phyloP scores from a whole-genome alignment of 345 rosid genomes.

The Erodium maritimum region DNA sequence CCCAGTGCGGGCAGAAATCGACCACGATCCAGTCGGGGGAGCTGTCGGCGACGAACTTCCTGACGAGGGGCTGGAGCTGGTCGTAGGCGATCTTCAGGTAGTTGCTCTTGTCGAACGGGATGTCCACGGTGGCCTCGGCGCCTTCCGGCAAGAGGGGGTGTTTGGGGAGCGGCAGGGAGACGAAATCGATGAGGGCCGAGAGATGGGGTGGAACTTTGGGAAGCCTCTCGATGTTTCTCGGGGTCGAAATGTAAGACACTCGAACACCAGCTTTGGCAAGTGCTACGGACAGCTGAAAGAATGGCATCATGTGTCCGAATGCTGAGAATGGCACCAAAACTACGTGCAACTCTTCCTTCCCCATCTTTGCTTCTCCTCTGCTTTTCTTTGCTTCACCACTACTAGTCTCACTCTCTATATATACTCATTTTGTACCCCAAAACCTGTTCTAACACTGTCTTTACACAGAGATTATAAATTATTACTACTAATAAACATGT shows the following conservation, averaged over 20 bases:
- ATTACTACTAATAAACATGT: too few relatives aligned
- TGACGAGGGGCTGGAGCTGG: conserved; percentile 16
- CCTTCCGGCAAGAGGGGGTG: conserved; percentile 7
- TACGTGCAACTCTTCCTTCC: conserved; percentile 7
- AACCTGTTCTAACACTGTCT: too few relatives aligned
- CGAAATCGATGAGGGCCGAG: not conserved
- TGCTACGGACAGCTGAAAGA: conserved; percentile 12
- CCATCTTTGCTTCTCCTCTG: too few relatives aligned
- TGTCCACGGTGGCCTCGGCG: conserved; percentile 25
- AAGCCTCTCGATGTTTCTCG: conserved; percentile 13
- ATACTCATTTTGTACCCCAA: too few relatives aligned
- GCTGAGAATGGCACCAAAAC: conserved; percentile 16
- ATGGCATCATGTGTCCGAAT: conserved; percentile 16
- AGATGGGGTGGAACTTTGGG: conserved; percentile 15
- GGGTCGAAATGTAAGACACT: conserved; percentile 12
- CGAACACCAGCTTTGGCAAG: conserved; percentile 14
- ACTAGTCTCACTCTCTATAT: too few relatives aligned
- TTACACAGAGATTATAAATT: too few relatives aligned
- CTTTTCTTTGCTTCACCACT: too few relatives aligned
- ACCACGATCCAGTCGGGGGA: conserved; percentile 19
- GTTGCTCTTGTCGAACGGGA: conserved; percentile 11
- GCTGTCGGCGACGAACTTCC: conserved; percentile 5
- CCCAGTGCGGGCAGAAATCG: conserved; percentile 16
- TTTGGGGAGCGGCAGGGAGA: conserved; percentile 19
- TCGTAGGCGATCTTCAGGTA: conserved; percentile 20